Evolutionary conservation across 768 basidiomycete genomes (phyloP).

Genomic region (Leccinum aurantiacum): DNA sequence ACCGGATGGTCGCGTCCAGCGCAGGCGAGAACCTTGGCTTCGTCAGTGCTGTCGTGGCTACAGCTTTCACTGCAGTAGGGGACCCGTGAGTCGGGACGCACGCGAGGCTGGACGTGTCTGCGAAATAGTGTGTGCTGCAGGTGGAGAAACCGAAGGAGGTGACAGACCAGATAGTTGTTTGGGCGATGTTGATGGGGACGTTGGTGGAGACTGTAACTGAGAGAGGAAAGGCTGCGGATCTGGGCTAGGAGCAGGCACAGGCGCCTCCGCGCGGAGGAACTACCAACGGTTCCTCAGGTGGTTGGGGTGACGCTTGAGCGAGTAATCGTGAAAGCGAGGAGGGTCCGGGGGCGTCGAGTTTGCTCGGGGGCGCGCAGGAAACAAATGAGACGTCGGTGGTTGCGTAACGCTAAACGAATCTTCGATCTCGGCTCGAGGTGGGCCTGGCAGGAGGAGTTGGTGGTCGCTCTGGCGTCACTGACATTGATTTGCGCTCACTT

Average conservation of each 20-base stretch:
- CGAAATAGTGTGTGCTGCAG: constrained; percentile 34
- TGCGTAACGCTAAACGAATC: constrained; percentile 66
- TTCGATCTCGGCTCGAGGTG: constrained; percentile 70
- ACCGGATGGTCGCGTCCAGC: too few relatives aligned
- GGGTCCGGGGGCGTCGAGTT: constrained; percentile 70
- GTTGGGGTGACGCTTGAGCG: constrained; percentile 62
- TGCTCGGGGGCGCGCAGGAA: constrained; percentile 60
- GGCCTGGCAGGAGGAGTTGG: constrained; percentile 45
- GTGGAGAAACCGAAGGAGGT: constrained; percentile 18
- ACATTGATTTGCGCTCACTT: constrained; percentile 34
- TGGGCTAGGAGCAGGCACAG: constrained; percentile 23
- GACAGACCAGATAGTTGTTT: constrained; percentile 2
- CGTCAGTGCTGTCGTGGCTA: constrained; percentile 65
- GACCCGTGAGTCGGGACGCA: constrained; percentile 59
- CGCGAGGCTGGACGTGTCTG: constrained; percentile 57
- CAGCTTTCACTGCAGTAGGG: constrained; percentile 47
- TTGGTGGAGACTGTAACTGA: constrained; percentile 38
- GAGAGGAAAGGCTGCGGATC: constrained; percentile 18
- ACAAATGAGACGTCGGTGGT: constrained; percentile 64
- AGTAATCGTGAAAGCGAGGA: constrained; percentile 79
- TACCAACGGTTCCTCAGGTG: constrained; percentile 35
- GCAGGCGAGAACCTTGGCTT: constrained; percentile 43
- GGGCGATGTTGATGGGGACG: constrained; percentile 2
- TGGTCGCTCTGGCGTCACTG: constrained; percentile 14
- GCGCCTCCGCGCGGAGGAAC: constrained; percentile 27